Conservation (phyloP, 345 rosid species). For the Arabidopsis suecica region DNA sequence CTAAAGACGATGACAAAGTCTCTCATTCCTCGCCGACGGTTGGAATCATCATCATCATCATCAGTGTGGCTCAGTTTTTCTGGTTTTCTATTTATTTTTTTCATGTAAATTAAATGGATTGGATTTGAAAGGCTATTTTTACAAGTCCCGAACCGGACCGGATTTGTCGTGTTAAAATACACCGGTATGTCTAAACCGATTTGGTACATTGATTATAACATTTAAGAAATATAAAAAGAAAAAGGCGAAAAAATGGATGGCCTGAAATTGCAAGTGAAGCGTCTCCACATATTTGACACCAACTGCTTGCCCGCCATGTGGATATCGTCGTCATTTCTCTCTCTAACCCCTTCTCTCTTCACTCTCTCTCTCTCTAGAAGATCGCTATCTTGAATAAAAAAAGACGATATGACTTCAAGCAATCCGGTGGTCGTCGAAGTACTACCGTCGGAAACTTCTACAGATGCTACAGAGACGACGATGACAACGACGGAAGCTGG, state of each 20-base stretch:
- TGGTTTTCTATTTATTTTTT: not conserved
- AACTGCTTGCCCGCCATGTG: conserved; percentile 45
- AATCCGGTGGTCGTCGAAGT: conserved; percentile 25
- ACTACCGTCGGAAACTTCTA: conserved; percentile 26
- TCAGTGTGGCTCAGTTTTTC: conserved; percentile 32
- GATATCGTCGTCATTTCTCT: conserved; percentile 10
- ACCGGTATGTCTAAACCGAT: conserved; percentile 5
- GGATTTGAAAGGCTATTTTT: conserved; percentile 72
- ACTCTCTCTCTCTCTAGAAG: conserved; percentile 31
- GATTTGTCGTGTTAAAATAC: not conserved
- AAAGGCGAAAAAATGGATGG: conserved; percentile 34
- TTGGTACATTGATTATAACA: not conserved
- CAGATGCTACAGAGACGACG: conserved; percentile 24
- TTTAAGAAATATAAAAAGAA: not conserved
- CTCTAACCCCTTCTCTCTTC: not conserved
- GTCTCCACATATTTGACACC: conserved; percentile 42
- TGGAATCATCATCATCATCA: conserved; percentile 27
- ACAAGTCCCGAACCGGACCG: conserved; percentile 36
- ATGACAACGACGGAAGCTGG: conserved; percentile 26
- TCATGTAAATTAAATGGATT: conserved; percentile 48
- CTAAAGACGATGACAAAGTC: conserved; percentile 67
- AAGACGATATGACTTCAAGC: conserved; percentile 32
- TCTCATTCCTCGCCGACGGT: conserved; percentile 65
- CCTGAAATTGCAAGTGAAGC: conserved; percentile 37
- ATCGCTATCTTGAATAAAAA: conserved; percentile 19